A percentile compares a stretch with the other conserved stretches of the same genome.
phyloP scores from a whole-genome alignment of 2,329 filamentous ascomycete species.

The Cucurbitaria berberidis region DNA sequence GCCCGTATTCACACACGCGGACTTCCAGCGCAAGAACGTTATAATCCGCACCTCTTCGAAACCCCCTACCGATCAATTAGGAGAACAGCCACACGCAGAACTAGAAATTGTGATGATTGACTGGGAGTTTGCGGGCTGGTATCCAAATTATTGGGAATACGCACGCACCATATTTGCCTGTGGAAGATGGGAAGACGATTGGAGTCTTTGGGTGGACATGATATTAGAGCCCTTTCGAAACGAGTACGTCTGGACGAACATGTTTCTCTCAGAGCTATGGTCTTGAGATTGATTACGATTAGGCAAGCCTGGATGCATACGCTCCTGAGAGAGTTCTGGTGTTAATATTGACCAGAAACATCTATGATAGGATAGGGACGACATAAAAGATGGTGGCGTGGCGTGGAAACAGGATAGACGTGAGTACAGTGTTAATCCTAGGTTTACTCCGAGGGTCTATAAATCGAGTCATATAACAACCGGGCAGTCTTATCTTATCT shows the following conservation, averaged over 20 bases:
- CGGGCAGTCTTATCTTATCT: no score
- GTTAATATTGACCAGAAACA: no score
- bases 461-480: no score
- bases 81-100: constrained; percentile 3
- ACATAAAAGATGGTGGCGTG: no score
- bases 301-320: no score
- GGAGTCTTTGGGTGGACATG: constrained; percentile 39
- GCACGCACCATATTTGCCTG: constrained; percentile 43
- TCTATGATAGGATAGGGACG: no score
- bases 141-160: constrained; percentile 52
- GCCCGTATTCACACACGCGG: constrained; percentile 17
- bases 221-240: constrained; percentile 39
- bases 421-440: no score
- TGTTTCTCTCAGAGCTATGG: constrained; percentile 21
- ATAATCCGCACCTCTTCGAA: background rate
- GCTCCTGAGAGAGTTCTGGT: no score
- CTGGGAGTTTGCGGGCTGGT: constrained; percentile 52
- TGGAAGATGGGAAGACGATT: constrained; percentile 46
- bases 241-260: constrained; percentile 11
- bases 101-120: constrained; percentile 47
- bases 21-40: constrained; percentile 6
- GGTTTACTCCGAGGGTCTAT: no score
- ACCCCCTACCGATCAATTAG: background rate
- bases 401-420: no score
- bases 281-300: no score